Evolutionary conservation across 2,329 filamentous ascomycete genomes (phyloP).

Genomic region (Pseudopithomyces maydicus): DNA sequence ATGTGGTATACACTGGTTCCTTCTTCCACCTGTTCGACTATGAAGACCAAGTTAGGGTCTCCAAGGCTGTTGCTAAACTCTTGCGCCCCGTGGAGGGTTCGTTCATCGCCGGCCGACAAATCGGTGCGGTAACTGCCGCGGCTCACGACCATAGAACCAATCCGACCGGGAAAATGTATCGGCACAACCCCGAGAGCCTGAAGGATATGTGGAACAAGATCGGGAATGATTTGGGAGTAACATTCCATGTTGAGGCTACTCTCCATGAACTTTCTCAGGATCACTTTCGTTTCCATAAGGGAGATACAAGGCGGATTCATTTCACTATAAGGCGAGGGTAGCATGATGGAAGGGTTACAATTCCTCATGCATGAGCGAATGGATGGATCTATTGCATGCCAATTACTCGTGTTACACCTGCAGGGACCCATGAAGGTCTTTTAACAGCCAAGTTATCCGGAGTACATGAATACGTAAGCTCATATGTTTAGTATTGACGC

Average conservation of each 20-base stretch:
- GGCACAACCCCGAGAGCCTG: conserved; percentile 43
- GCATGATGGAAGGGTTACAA: conserved; percentile 2
- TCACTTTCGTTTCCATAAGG: conserved; percentile 16
- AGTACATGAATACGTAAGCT: conserved; percentile 28
- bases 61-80: conserved; percentile 38
- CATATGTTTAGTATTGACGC: conserved; percentile 17
- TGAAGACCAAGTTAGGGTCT: conserved; percentile 37
- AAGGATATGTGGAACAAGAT: conserved; percentile 47
- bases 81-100: conserved; percentile 48
- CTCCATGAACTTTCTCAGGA: conserved; percentile 14
- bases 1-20: conserved; percentile 48
- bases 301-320: conserved; percentile 23
- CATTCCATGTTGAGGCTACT: conserved; percentile 25
- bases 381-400: conserved; percentile 1
- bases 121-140: conserved; percentile 43
- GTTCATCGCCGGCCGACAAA: conserved; percentile 59
- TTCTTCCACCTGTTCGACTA: conserved; percentile 51
- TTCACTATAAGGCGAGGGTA: conserved; percentile 30
- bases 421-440: conserved; percentile 13
- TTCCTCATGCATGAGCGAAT: background rate
- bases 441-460: conserved; percentile 5
- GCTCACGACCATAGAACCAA: conserved; percentile 19
- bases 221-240: conserved; percentile 35
- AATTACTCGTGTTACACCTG: conserved; percentile 12
- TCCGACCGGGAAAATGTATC: conserved; percentile 27